Conservation (phyloP, 2,329 filamentous ascomycete species). For the Hyphodiscus sp. region DNA sequence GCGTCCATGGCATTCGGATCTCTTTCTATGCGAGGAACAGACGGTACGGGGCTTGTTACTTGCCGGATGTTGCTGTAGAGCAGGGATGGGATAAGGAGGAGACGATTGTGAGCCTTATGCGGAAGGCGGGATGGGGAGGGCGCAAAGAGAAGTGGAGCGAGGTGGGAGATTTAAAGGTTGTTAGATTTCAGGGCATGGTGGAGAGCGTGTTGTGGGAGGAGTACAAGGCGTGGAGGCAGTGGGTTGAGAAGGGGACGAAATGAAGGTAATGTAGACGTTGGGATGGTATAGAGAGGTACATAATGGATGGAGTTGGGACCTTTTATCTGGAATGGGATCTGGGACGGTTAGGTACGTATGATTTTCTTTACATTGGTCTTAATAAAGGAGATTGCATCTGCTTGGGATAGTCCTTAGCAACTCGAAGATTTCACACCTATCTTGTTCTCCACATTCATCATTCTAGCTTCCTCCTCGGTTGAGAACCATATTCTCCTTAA, state of each 20-base stretch:
- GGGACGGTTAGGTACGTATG: neutral
- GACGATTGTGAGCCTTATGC: slow-evolving; percentile 80
- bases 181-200: slow-evolving; percentile 83
- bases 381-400: neutral
- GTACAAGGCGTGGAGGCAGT: slow-evolving; percentile 74
- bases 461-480: too few relatives aligned
- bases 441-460: too few relatives aligned
- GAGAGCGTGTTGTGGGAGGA: slow-evolving; percentile 63
- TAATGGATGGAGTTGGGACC: neutral
- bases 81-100: slow-evolving; percentile 96
- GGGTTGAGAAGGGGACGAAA: slow-evolving; percentile 40
- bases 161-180: slow-evolving; percentile 61
- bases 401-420: neutral
- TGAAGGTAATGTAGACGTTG: neutral
- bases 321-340: neutral
- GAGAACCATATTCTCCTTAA: too few relatives aligned
- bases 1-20: slow-evolving; percentile 80
- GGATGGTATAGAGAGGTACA: neutral
- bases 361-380: neutral
- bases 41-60: slow-evolving; percentile 78
- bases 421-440: neutral
- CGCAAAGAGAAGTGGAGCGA: slow-evolving; percentile 62
- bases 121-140: slow-evolving; percentile 89
- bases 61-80: slow-evolving; percentile 85
- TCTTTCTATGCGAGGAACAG: slow-evolving; percentile 69